Percentiles rank a stretch among this genome's conserved stretches.
phyloP scores from a whole-genome alignment of 176 grass and related monocot species.

The Panicum miliaceum region DNA sequence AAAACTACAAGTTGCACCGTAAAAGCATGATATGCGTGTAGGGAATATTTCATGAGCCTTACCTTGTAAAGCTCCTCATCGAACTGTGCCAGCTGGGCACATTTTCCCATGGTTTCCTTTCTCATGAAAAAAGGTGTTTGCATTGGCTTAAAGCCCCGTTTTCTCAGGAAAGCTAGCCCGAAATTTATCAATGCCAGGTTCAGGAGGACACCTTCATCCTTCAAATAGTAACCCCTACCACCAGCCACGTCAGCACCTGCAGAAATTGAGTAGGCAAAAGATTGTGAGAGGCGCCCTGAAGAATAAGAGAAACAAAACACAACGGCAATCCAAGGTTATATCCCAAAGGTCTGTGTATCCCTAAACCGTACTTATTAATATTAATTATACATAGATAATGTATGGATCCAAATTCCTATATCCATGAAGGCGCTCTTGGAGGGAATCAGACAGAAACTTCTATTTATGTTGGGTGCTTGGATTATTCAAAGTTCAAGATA shows the following conservation, averaged over 20 bases:
- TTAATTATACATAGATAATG: neutral
- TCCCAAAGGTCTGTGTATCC: neutral
- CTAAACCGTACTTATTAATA: neutral
- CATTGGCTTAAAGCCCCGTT: constrained; percentile 62
- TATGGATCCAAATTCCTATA: neutral
- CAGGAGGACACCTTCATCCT: constrained; percentile 78
- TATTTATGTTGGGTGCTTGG: neutral
- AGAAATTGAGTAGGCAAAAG: constrained; percentile 15
- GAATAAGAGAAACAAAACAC: neutral
- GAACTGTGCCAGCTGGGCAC: constrained; percentile 89
- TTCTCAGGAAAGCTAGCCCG: constrained; percentile 73
- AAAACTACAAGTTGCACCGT: neutral
- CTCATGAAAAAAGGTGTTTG: constrained; percentile 99
- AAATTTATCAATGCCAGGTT: constrained; percentile 91
- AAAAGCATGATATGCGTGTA: neutral
- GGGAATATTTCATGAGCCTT: constrained; percentile 8
- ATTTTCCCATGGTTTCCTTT: constrained; percentile 96
- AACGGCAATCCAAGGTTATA: neutral
- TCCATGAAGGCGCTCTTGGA: neutral
- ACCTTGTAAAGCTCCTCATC: constrained; percentile 97
- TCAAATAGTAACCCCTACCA: constrained; percentile 90
- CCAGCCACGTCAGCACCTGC: constrained; percentile 92
- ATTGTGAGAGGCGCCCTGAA: neutral
- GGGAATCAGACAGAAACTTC: neutral
- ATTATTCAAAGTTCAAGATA: neutral